A percentile compares a stretch with the other conserved stretches of the same genome.
phyloP scores from a whole-genome alignment of 108 stramenopile genomes.

The Licmophora abbreviata region DNA sequence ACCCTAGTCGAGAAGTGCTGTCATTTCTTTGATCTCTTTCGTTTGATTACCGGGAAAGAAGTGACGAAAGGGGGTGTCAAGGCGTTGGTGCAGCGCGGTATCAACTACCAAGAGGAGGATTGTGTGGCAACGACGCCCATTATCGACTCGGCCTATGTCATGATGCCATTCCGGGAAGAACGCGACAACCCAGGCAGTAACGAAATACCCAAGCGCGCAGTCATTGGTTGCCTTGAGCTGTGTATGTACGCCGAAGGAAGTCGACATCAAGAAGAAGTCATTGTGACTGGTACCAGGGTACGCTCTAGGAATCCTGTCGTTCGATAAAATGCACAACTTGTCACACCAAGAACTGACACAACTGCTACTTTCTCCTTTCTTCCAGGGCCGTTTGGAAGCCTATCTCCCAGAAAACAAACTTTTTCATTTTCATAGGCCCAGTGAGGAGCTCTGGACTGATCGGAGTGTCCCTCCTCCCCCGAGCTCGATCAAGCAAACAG shows the following conservation, averaged over 20 bases:
- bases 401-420: conserved; percentile 86
- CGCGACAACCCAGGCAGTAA: not conserved
- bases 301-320: conserved; percentile 1
- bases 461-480: conserved; percentile 63
- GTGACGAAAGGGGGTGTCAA: conserved; percentile 27
- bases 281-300: conserved; percentile 77
- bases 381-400: conserved; percentile 65
- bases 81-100: conserved; percentile 51
- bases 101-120: conserved; percentile 57
- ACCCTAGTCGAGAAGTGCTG: conserved; percentile 83
- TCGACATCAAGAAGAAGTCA: conserved; percentile 83
- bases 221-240: conserved; percentile 69
- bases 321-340: no score
- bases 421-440: conserved; percentile 56
- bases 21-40: conserved; percentile 83
- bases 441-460: conserved; percentile 44
- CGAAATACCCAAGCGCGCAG: conserved; percentile 4
- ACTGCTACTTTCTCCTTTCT: not conserved
- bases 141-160: conserved; percentile 76
- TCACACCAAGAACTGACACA: no score
- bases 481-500: conserved; percentile 33
- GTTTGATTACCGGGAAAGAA: conserved; percentile 70
- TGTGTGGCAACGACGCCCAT: conserved; percentile 46
- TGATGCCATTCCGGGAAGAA: conserved; percentile 44
- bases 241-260: conserved; percentile 83